These are phyloP conservation scores for Leishmania turanica DNA, from an alignment of 208 protist species.

Conservation along the genomic window DNA sequence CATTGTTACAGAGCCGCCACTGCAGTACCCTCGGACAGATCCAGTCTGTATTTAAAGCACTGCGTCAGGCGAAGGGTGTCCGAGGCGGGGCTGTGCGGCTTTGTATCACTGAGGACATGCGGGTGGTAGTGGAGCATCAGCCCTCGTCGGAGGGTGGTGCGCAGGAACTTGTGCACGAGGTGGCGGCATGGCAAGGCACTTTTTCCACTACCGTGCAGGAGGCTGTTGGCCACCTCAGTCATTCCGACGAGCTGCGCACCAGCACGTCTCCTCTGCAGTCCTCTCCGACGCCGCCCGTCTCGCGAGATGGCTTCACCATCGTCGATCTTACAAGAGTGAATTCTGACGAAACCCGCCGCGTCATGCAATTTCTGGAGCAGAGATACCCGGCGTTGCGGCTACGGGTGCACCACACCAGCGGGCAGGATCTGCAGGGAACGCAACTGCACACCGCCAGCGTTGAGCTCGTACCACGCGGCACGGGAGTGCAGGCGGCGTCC, in stretches of 20 bases:
- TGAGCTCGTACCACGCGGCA: constrained; percentile 27
- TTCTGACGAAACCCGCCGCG: constrained; percentile 13
- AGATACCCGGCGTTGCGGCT: constrained; percentile 54
- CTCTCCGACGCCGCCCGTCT: not conserved
- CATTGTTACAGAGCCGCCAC: constrained; percentile 1
- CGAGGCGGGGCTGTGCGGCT: constrained; percentile 11
- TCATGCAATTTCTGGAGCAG: constrained; percentile 16
- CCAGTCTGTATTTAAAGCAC: not conserved
- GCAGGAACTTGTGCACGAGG: not conserved
- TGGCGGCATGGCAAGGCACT: constrained; percentile 15
- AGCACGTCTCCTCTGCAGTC: not conserved
- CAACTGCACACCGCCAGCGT: constrained; percentile 68
- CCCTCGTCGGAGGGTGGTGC: not conserved
- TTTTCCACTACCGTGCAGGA: constrained; percentile 14
- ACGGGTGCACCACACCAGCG: constrained; percentile 57
- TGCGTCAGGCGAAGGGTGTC: constrained; percentile 11
- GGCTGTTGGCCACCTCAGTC: constrained; percentile 11
- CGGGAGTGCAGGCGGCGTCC: not conserved
- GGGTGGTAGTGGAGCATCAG: constrained; percentile 16
- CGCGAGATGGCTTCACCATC: not conserved
- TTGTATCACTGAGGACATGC: constrained; percentile 32
- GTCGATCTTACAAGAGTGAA: constrained; percentile 19
- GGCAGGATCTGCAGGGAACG: constrained; percentile 54
- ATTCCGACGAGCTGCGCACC: not conserved
- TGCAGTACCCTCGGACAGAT: constrained; percentile 29